Evolutionary conservation across 495 filamentous ascomycete genomes (phyloP).

Genomic region (Viridothelium virens): DNA sequence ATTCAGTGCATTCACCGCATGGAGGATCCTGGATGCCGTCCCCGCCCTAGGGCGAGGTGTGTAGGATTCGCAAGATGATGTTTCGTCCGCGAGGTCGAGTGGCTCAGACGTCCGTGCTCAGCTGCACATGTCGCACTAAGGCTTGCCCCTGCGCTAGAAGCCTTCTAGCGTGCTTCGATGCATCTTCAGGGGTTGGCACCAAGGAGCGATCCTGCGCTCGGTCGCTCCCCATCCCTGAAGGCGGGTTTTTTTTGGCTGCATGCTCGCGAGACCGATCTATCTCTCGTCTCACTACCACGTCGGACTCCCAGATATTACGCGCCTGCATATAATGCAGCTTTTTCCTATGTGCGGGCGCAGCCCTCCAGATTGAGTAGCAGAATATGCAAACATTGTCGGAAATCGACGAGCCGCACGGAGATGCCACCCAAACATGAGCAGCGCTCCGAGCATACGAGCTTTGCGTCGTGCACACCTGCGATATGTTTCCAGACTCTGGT

Average conservation of each 20-base stretch:
- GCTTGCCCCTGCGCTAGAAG: conserved; percentile 10
- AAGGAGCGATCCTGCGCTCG: conserved; percentile 1
- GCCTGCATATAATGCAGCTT: not conserved
- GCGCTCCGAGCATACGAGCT: not conserved
- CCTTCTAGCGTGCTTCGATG: conserved; percentile 10
- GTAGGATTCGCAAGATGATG: conserved; percentile 1
- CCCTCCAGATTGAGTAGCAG: not conserved
- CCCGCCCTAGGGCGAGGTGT: not conserved
- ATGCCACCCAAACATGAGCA: not conserved
- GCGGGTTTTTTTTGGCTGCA: not conserved
- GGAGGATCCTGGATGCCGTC: conserved; percentile 4
- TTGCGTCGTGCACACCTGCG: not conserved
- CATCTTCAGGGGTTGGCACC: conserved; percentile 4
- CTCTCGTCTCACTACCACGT: conserved; percentile 7
- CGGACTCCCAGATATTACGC: not conserved
- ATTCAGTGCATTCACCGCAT: conserved; percentile 10
- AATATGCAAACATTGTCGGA: not conserved
- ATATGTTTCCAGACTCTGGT: not conserved
- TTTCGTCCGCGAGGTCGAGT: conserved; percentile 7
- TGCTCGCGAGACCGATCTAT: not conserved
- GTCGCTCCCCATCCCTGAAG: not conserved
- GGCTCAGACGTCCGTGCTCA: conserved; percentile 11
- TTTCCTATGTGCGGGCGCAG: not conserved
- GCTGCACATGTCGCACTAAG: conserved; percentile 7
- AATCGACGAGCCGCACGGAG: conserved; percentile 7